Conservation (phyloP, 345 rosid species). For the Limnanthes douglasii region DNA sequence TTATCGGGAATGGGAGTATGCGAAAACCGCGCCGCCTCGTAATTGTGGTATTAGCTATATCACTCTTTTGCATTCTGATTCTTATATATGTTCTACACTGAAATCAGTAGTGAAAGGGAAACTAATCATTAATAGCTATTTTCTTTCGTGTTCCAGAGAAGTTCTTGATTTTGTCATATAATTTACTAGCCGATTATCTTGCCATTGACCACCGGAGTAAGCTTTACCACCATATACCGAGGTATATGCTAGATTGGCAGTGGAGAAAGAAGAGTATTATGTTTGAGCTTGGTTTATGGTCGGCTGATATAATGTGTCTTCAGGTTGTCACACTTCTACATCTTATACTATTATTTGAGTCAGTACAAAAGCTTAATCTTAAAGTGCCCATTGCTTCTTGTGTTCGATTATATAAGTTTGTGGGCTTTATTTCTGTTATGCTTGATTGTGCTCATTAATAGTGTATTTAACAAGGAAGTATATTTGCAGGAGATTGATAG, state of each 20-base stretch:
- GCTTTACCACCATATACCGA: constrained; percentile 80
- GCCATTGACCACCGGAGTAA: constrained; percentile 55
- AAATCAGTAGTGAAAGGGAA: neutral
- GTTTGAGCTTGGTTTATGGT: constrained; percentile 85
- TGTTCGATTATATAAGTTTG: neutral
- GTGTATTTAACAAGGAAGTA: too few relatives aligned
- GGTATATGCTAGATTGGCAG: constrained; percentile 60
- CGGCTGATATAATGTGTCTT: constrained; percentile 89
- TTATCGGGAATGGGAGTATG: constrained; percentile 65
- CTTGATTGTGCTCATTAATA: neutral
- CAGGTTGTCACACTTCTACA: constrained; percentile 33
- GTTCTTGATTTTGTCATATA: constrained; percentile 69
- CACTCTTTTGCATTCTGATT: neutral
- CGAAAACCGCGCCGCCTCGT: constrained; percentile 45
- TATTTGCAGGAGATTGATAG: constrained; percentile 75
- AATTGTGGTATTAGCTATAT: constrained; percentile 1
- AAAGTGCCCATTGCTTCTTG: neutral
- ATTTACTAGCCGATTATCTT: constrained; percentile 87
- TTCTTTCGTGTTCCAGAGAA: constrained; percentile 31
- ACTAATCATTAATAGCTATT: constrained; percentile 1
- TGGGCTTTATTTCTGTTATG: constrained; percentile 4
- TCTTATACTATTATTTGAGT: neutral
- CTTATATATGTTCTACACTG: neutral
- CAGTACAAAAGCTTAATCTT: neutral
- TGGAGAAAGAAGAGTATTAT: constrained; percentile 61